Conservation (phyloP, 2,329 filamentous ascomycete species). For the Aspergillus tubingensis region DNA sequence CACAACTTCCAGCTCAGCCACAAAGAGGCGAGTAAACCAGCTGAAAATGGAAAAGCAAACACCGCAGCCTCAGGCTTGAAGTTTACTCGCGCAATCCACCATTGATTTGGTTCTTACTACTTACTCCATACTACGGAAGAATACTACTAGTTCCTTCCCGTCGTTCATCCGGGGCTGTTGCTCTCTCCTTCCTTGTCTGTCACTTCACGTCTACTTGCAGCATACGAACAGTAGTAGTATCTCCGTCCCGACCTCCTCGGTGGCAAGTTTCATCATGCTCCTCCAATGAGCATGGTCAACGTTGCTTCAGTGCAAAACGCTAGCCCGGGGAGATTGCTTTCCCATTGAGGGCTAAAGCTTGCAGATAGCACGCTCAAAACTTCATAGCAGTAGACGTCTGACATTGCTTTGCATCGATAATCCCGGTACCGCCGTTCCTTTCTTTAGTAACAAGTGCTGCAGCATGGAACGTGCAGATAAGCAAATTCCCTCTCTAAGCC, state of each 20-base stretch:
- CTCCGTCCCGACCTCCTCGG: constrained; percentile 6
- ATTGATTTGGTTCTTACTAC: constrained; percentile 8
- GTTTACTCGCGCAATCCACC: neutral
- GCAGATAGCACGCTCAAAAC: neutral
- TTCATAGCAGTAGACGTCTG: neutral
- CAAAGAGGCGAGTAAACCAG: constrained; percentile 8
- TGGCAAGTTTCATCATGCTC: constrained; percentile 12
- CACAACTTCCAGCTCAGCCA: constrained; percentile 17
- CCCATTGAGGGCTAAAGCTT: neutral
- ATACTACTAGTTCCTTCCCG: neutral
- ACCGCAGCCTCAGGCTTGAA: constrained; percentile 17
- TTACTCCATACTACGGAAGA: constrained; percentile 2
- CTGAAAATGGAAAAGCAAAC: constrained; percentile 16
- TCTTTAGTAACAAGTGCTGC: neutral
- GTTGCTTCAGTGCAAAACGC: neutral
- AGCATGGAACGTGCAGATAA: neutral
- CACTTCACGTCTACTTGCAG: neutral
- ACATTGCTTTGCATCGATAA: neutral
- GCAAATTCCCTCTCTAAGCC: constrained; percentile 5
- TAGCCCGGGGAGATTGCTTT: neutral
- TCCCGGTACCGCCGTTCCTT: neutral
- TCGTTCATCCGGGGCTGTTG: neutral
- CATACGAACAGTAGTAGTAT: neutral
- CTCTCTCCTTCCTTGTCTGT: neutral
- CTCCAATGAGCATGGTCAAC: neutral